A percentile compares a stretch with the other conserved stretches of the same genome.
Conservation (phyloP, 352 stramenopile species). For the Discostella stelligera region DNA sequence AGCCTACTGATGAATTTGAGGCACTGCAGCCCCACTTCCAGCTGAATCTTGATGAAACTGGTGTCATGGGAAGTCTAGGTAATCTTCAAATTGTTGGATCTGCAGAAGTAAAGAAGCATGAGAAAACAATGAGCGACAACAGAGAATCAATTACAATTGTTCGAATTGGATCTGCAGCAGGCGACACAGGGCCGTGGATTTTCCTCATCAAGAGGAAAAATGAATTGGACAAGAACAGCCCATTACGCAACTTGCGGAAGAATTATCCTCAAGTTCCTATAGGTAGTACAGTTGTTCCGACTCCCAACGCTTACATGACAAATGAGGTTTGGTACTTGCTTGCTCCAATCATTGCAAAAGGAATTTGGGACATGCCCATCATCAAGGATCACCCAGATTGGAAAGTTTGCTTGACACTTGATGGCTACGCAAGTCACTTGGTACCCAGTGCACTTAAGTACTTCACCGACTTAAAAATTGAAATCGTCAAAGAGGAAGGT, state of each 20-base stretch:
- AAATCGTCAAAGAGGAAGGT: conserved; percentile 29
- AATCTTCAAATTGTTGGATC: conserved; percentile 2
- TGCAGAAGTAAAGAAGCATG: conserved; percentile 13
- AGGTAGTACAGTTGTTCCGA: conserved; percentile 1
- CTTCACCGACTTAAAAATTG: conserved; percentile 20
- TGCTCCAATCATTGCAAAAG: conserved; percentile 1
- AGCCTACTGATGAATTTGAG: conserved; percentile 6
- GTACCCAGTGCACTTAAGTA: not conserved
- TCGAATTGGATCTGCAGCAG: conserved; percentile 2
- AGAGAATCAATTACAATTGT: conserved; percentile 6
- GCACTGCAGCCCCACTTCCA: conserved; percentile 1
- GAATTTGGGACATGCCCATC: conserved; percentile 4
- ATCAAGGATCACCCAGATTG: conserved; percentile 18
- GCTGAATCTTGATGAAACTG: conserved; percentile 1
- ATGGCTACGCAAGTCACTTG: conserved; percentile 23
- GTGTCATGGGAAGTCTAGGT: conserved; percentile 1
- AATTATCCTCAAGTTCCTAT: conserved; percentile 2
- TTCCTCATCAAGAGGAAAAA: not conserved
- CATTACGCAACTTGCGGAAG: not conserved
- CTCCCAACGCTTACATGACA: conserved; percentile 17
- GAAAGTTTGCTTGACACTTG: conserved; percentile 10
- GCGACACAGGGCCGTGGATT: not conserved
- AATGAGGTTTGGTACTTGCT: conserved; percentile 1
- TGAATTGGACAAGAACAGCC: not conserved
- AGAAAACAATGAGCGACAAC: conserved; percentile 1